Conservation (phyloP, 495 filamentous ascomycete species). For the Penicillium taxi region DNA sequence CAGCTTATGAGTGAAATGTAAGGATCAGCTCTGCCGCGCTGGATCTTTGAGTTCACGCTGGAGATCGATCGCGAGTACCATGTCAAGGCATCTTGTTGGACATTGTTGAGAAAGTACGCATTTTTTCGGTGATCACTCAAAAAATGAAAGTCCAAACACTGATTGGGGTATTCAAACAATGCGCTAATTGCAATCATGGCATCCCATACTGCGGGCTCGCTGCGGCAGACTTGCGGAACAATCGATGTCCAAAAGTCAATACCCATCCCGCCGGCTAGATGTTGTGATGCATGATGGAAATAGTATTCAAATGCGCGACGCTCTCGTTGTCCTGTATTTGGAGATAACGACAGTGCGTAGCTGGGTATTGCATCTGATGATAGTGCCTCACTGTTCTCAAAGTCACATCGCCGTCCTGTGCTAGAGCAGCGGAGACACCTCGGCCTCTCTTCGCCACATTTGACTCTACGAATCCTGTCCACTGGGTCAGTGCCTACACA, state of each 20-base stretch:
- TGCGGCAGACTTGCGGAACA: conserved; percentile 46
- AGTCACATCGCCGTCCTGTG: conserved; percentile 42
- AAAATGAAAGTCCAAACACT: conserved; percentile 12
- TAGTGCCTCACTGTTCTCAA: conserved; percentile 1
- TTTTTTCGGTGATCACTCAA: conserved; percentile 2
- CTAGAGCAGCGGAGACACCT: conserved; percentile 47
- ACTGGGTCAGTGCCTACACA: not conserved
- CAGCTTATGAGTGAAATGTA: conserved; percentile 43
- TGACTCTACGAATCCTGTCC: conserved; percentile 51
- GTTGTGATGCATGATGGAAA: conserved; percentile 39
- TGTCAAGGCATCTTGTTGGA: conserved; percentile 19
- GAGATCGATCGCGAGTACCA: conserved; percentile 32
- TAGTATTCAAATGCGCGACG: conserved; percentile 46
- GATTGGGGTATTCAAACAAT: conserved; percentile 35
- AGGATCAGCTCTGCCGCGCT: conserved; percentile 16
- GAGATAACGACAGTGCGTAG: conserved; percentile 3
- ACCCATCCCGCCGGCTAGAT: conserved; percentile 38
- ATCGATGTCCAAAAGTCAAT: conserved; percentile 47
- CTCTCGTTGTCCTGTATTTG: conserved; percentile 14
- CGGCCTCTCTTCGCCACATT: conserved; percentile 59
- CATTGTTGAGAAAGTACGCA: conserved; percentile 3
- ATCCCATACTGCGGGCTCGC: conserved; percentile 49
- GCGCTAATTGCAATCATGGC: conserved; percentile 45
- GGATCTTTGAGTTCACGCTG: conserved; percentile 26
- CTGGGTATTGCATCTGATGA: not conserved